Percentiles rank a stretch among this genome's conserved stretches.
phyloP scores from a whole-genome alignment of 768 basidiomycete genomes.

The Piloderma croceum region DNA sequence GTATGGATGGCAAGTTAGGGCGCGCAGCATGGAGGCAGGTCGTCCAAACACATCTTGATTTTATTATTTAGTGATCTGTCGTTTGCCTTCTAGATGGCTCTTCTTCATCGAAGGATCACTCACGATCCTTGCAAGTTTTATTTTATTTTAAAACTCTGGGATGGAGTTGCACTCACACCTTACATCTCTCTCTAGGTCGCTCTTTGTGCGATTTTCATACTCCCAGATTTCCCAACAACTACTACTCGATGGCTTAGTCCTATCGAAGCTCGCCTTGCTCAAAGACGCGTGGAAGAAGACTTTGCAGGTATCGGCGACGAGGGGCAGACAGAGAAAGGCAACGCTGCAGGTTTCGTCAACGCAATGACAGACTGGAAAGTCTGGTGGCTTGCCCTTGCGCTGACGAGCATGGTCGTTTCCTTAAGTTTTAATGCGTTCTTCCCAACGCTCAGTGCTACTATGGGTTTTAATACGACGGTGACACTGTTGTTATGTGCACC shows the following conservation, averaged over 20 bases:
- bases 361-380: constrained; percentile 78
- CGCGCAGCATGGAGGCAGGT: constrained; percentile 67
- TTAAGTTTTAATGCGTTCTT: constrained; percentile 78
- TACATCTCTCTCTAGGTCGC: too few relatives aligned
- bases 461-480: constrained; percentile 60
- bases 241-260: constrained; percentile 55
- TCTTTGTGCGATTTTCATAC: constrained; percentile 50
- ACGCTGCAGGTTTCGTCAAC: constrained; percentile 43
- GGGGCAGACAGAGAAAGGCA: constrained; percentile 36
- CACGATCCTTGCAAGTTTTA: constrained; percentile 40
- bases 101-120: constrained; percentile 64
- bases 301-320: constrained; percentile 44
- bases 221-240: constrained; percentile 70
- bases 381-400: constrained; percentile 68
- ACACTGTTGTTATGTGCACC: constrained; percentile 75
- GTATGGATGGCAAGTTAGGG: constrained; percentile 66
- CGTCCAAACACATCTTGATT: background rate
- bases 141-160: too few relatives aligned
- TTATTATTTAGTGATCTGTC: constrained; percentile 2
- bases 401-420: constrained; percentile 56
- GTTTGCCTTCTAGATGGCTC: constrained; percentile 47
- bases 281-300: constrained; percentile 60
- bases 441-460: constrained; percentile 67
- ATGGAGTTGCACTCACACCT: too few relatives aligned
- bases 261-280: constrained; percentile 51